A percentile compares a stretch with the other conserved stretches of the same genome.
Evolutionary conservation across 1,139 yeast species (phyloP).

Genomic region (Zygosaccharomyces pseudobailii): DNA sequence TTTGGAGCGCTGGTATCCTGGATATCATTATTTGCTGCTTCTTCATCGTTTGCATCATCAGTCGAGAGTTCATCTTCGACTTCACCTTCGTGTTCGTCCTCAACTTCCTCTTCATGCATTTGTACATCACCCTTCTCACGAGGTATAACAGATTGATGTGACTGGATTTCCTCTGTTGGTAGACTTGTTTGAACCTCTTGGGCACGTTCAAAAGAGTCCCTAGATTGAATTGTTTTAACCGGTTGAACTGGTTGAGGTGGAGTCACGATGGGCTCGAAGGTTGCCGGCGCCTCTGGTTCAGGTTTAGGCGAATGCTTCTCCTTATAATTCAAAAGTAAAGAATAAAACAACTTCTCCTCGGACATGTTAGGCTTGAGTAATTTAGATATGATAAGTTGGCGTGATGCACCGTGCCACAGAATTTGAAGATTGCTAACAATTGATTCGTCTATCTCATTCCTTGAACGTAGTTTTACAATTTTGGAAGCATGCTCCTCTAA

Average conservation of each 20-base stretch:
- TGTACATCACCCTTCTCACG: not conserved
- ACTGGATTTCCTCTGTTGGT: too few relatives aligned
- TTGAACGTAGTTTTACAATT: slow-evolving; percentile 37
- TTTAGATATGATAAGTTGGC: slow-evolving; percentile 53
- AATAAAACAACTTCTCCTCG: slow-evolving; percentile 87
- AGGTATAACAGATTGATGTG: too few relatives aligned
- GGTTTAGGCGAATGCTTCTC: slow-evolving; percentile 41
- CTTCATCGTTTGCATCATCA: not conserved
- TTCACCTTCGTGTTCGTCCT: not conserved
- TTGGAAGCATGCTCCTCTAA: slow-evolving; percentile 24
- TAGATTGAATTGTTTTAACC: not conserved
- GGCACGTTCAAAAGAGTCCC: too few relatives aligned
- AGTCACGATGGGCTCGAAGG: not conserved
- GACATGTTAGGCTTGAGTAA: slow-evolving; percentile 57
- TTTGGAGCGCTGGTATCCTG: slow-evolving; percentile 25
- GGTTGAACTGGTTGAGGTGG: not conserved
- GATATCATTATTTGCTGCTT: not conserved
- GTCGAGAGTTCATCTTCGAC: not conserved
- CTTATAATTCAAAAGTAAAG: slow-evolving; percentile 75
- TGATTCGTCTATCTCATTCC: slow-evolving; percentile 67
- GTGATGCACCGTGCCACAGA: slow-evolving; percentile 83
- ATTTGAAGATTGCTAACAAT: slow-evolving; percentile 82
- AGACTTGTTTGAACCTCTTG: too few relatives aligned
- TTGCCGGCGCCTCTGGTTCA: not conserved
- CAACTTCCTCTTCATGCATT: not conserved